Conservation (phyloP, 768 basidiomycete genomes). For the Sutorius australiensis region DNA sequence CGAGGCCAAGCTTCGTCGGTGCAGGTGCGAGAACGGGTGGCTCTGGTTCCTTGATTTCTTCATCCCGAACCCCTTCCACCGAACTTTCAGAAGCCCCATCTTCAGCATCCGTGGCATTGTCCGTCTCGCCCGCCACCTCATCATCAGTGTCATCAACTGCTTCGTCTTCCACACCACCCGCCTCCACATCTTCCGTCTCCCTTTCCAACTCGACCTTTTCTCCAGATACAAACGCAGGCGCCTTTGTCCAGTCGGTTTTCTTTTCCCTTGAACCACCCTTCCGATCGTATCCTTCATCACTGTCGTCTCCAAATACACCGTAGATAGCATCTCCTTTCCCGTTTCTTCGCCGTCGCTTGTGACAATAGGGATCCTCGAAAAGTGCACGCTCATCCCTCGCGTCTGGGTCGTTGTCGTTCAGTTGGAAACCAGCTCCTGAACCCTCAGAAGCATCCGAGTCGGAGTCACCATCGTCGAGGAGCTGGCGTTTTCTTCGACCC, state of each 20-base stretch:
- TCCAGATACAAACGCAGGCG: conserved; percentile 69
- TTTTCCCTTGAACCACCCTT: conserved; percentile 31
- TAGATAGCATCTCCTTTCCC: conserved; percentile 74
- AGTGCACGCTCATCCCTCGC: conserved; percentile 69
- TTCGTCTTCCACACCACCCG: conserved; percentile 36
- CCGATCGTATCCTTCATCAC: conserved; percentile 46
- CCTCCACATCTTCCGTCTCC: conserved; percentile 40
- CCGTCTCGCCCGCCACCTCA: conserved; percentile 27
- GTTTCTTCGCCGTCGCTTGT: conserved; percentile 61
- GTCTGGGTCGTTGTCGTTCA: conserved; percentile 54
- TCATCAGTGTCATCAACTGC: conserved; percentile 37
- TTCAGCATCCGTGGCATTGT: conserved; percentile 38
- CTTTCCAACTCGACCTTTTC: conserved; percentile 41
- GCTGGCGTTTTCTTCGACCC: conserved; percentile 72
- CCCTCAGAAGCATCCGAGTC: conserved; percentile 68
- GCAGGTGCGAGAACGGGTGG: conserved; percentile 28
- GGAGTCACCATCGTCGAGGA: conserved; percentile 69
- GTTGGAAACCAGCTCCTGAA: conserved; percentile 50
- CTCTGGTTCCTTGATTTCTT: conserved; percentile 32
- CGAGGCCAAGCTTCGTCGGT: conserved; percentile 18
- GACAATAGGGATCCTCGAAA: conserved; percentile 72
- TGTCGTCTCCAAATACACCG: conserved; percentile 70
- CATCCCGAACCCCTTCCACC: conserved; percentile 33
- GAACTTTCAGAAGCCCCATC: conserved; percentile 32
- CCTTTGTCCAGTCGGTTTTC: conserved; percentile 68